These are phyloP conservation scores for Globisporangium irregulare DNA, from an alignment of 352 stramenopile genomes.

Conservation along the genomic window DNA sequence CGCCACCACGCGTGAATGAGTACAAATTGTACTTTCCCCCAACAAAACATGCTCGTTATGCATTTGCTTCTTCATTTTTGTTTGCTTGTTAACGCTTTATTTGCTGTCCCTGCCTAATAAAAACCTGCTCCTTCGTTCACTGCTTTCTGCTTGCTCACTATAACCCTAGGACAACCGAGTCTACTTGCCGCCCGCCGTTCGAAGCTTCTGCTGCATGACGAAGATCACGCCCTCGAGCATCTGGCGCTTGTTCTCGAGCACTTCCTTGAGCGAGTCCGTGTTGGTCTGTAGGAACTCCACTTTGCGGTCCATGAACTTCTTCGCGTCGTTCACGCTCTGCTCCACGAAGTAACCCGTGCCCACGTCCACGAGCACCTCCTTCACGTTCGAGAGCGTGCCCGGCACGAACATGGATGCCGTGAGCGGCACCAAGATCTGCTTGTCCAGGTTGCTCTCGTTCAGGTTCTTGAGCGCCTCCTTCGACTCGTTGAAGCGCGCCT, in stretches of 20 bases:
- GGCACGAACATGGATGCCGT: slow-evolving; percentile 95
- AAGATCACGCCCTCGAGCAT: slow-evolving; percentile 80
- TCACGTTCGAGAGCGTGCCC: slow-evolving; percentile 81
- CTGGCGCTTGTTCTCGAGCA: slow-evolving; percentile 76
- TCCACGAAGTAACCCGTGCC: slow-evolving; percentile 95
- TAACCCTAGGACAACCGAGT: not conserved
- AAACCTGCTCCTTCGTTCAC: slow-evolving; percentile 7
- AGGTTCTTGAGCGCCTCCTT: slow-evolving; percentile 71
- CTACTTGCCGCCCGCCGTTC: slow-evolving; percentile 19
- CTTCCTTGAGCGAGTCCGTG: slow-evolving; percentile 90
- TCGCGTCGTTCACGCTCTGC: slow-evolving; percentile 87
- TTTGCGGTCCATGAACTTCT: slow-evolving; percentile 92
- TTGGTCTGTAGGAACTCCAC: slow-evolving; percentile 91
- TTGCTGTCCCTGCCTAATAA: slow-evolving; percentile 14
- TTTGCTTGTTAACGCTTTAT: not conserved
- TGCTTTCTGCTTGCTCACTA: not conserved
- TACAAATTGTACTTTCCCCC: not conserved
- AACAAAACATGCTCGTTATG: not conserved
- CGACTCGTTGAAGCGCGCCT: slow-evolving; percentile 78
- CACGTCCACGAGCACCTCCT: slow-evolving; percentile 92
- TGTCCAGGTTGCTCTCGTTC: slow-evolving; percentile 50
- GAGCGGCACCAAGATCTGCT: slow-evolving; percentile 92
- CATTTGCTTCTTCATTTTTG: not conserved
- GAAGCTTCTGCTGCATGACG: slow-evolving; percentile 86
- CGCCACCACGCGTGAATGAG: not conserved